Percentiles rank a stretch among this genome's conserved stretches.
Evolutionary conservation across 768 basidiomycete species (phyloP).

Genomic region (Tricholoma bakamatsutake): DNA sequence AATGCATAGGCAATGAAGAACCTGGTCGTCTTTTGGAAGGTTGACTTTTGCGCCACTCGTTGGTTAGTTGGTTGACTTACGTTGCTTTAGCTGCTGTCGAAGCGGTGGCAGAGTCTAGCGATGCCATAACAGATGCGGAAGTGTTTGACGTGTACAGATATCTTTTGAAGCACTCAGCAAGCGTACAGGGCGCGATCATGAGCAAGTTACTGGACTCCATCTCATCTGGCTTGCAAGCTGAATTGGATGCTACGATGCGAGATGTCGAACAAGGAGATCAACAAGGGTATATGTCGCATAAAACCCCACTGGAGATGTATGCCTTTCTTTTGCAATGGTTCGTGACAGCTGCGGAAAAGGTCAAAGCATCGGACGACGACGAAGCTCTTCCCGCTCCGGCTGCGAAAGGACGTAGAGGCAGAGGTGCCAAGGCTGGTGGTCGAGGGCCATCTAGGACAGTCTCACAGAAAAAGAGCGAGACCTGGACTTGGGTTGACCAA

Average conservation of each 20-base stretch:
- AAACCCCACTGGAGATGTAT: constrained; percentile 80
- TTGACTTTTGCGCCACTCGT: constrained; percentile 20
- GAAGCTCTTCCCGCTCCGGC: constrained; percentile 31
- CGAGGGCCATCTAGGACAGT: constrained; percentile 29
- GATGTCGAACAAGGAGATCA: constrained; percentile 70
- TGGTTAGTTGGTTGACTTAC: background rate
- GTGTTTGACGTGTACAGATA: constrained; percentile 81
- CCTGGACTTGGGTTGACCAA: constrained; percentile 77
- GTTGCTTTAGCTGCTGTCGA: constrained; percentile 63
- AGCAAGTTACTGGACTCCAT: constrained; percentile 87
- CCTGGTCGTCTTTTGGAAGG: constrained; percentile 55
- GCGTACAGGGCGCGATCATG: constrained; percentile 61
- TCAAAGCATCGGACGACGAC: constrained; percentile 45
- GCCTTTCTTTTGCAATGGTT: constrained; percentile 94
- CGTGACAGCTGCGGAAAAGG: constrained; percentile 72
- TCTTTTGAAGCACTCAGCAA: constrained; percentile 69
- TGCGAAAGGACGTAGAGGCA: constrained; percentile 48
- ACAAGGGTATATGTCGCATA: constrained; percentile 56
- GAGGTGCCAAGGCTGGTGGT: constrained; percentile 49
- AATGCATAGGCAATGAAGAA: constrained; percentile 55
- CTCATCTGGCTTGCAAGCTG: constrained; percentile 63
- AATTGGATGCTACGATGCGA: constrained; percentile 65
- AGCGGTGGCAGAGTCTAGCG: constrained; percentile 69
- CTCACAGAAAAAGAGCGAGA: constrained; percentile 38
- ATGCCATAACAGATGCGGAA: constrained; percentile 58